Conservation (phyloP, 2,329 filamentous ascomycete species). For the Plenodomus tracheiphilus region DNA sequence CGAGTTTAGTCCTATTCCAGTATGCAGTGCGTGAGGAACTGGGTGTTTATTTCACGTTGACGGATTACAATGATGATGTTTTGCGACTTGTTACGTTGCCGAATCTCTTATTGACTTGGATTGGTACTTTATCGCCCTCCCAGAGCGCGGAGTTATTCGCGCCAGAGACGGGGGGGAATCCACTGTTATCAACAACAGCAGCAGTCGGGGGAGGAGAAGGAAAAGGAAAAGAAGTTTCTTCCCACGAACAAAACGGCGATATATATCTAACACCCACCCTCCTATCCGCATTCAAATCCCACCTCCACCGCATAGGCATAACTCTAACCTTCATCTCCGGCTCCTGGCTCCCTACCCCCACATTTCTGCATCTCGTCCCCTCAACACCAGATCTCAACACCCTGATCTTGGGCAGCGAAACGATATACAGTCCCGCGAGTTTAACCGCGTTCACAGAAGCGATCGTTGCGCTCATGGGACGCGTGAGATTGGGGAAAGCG, state of each 20-base stretch:
- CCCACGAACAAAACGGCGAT: constrained; percentile 51
- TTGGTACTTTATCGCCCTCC: constrained; percentile 25
- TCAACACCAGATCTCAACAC: constrained; percentile 44
- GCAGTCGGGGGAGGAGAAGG: constrained; percentile 7
- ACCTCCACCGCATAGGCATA: constrained; percentile 57
- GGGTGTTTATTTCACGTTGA: constrained; percentile 64
- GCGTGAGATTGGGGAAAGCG: constrained; percentile 60
- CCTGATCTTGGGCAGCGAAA: constrained; percentile 72
- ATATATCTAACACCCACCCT: constrained; percentile 65
- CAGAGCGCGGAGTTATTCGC: constrained; percentile 17
- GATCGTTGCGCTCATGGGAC: constrained; percentile 60
- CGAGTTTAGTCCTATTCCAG: constrained; percentile 71
- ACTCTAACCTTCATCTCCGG: constrained; percentile 71
- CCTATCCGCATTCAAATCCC: constrained; percentile 60
- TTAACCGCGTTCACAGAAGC: constrained; percentile 70
- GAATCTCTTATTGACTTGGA: constrained; percentile 74
- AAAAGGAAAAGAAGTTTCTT: too few relatives aligned
- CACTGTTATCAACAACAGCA: too few relatives aligned
- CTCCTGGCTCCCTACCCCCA: constrained; percentile 64
- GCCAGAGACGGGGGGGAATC: constrained; percentile 16
- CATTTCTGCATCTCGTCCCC: constrained; percentile 63
- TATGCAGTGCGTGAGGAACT: constrained; percentile 56
- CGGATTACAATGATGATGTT: constrained; percentile 80
- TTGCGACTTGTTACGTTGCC: constrained; percentile 78
- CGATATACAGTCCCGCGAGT: constrained; percentile 78